Percentiles rank a stretch among this genome's conserved stretches.
phyloP scores from a whole-genome alignment of 2,329 filamentous ascomycete species.

The Tolypocladium sp. region DNA sequence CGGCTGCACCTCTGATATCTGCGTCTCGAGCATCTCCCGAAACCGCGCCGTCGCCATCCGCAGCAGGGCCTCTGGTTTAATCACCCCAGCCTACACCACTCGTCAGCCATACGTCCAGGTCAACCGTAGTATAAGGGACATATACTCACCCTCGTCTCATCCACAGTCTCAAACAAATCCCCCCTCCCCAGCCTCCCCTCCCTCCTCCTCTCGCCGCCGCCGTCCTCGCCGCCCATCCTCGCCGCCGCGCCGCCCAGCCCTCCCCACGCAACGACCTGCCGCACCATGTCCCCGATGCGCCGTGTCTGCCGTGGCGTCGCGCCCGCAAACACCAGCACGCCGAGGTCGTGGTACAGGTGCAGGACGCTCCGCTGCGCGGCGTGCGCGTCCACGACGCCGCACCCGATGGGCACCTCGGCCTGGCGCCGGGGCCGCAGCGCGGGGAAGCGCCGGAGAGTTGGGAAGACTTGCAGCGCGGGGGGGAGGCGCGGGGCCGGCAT shows the following conservation, averaged over 20 bases:
- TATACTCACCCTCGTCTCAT: conserved; percentile 4
- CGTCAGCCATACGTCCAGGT: neutral
- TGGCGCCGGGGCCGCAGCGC: conserved; percentile 10
- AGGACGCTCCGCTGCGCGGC: neutral
- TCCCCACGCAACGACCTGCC: conserved; percentile 4
- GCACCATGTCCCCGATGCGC: conserved; percentile 14
- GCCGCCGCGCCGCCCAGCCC: conserved; percentile 6
- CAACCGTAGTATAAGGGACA: neutral
- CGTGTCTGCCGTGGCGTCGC: conserved; percentile 9
- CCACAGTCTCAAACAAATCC: conserved; percentile 4
- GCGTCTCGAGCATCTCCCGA: conserved; percentile 1
- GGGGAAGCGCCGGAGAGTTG: conserved; percentile 11
- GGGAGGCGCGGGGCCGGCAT: conserved; percentile 4
- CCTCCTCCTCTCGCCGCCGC: neutral
- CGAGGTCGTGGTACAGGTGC: conserved; percentile 21
- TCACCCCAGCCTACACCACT: conserved; percentile 1
- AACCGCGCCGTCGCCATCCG: conserved; percentile 6
- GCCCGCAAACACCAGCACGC: conserved; percentile 20
- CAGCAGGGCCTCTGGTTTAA: conserved; percentile 6
- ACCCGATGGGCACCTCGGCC: conserved; percentile 5
- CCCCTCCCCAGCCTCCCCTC: neutral
- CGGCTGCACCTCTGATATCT: conserved; percentile 1
- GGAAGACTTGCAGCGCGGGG: conserved; percentile 11
- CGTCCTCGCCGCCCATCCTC: conserved; percentile 2
- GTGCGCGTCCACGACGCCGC: neutral